A percentile compares a stretch with the other conserved stretches of the same genome.
Evolutionary conservation across 495 filamentous ascomycete genomes (phyloP).

Genomic region (Immersiella caudata): DNA sequence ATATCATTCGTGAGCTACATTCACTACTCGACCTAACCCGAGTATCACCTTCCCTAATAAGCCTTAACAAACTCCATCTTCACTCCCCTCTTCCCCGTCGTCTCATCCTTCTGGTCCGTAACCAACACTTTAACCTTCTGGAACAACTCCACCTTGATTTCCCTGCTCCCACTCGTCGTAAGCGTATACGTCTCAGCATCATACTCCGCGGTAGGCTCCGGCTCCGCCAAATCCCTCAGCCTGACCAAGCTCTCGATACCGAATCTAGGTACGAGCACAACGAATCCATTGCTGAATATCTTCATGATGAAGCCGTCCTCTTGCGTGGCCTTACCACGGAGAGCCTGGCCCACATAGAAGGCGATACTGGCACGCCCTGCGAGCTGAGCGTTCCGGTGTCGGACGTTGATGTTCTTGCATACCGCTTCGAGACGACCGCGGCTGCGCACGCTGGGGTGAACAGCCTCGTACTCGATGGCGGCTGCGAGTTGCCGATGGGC

Average conservation of each 20-base stretch:
- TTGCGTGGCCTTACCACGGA: constrained; percentile 78
- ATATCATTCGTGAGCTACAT: background rate
- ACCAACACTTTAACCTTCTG: constrained; percentile 85
- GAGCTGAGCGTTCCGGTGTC: constrained; percentile 94
- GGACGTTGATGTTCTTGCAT: constrained; percentile 96
- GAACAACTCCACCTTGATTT: constrained; percentile 76
- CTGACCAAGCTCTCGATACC: constrained; percentile 92
- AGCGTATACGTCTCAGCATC: constrained; percentile 84
- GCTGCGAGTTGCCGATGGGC: constrained; percentile 94
- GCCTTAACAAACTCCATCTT: constrained; percentile 65
- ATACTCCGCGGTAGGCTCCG: constrained; percentile 75
- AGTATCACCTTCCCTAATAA: constrained; percentile 19
- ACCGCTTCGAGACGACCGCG: constrained; percentile 85
- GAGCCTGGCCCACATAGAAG: constrained; percentile 95
- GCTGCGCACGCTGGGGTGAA: constrained; percentile 74
- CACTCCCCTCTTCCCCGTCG: constrained; percentile 88
- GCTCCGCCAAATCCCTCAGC: constrained; percentile 75
- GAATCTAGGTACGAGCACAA: constrained; percentile 92
- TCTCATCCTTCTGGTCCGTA: constrained; percentile 88
- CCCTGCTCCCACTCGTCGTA: constrained; percentile 55
- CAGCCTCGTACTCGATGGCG: constrained; percentile 86
- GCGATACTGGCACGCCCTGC: constrained; percentile 91
- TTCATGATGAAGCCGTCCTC: constrained; percentile 96
- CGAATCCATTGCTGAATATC: constrained; percentile 94
- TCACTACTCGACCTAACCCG: background rate